Conservation (phyloP, 371 early-diverging fungal genomes). For the Chytridium lagenaria region DNA sequence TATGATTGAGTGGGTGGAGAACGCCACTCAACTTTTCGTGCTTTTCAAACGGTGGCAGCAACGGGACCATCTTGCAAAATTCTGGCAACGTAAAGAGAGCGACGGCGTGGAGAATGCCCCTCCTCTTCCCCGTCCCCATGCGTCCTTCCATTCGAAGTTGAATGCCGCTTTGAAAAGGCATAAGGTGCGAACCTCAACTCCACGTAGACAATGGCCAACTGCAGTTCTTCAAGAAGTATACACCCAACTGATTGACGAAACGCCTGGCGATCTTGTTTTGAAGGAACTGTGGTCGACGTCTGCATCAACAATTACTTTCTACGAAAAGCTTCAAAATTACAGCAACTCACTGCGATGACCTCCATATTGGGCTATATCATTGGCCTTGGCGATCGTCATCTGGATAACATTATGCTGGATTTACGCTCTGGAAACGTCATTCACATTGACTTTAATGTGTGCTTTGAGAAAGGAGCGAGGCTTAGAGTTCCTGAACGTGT, state of each 20-base stretch:
- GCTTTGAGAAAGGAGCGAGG: constrained; percentile 92
- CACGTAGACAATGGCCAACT: constrained; percentile 69
- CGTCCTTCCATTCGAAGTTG: constrained; percentile 41
- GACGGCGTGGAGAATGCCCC: constrained; percentile 23
- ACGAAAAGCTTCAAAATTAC: constrained; percentile 48
- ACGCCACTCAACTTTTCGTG: constrained; percentile 73
- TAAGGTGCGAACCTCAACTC: constrained; percentile 56
- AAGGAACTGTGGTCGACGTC: constrained; percentile 48
- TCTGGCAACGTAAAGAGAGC: constrained; percentile 39
- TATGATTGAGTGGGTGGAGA: constrained; percentile 96
- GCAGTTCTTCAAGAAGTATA: constrained; percentile 66
- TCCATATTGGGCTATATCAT: constrained; percentile 87
- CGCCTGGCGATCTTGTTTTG: constrained; percentile 68
- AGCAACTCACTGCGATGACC: constrained; percentile 67
- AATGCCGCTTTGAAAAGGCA: constrained; percentile 50
- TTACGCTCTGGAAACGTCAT: constrained; percentile 82
- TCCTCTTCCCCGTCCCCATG: constrained; percentile 43
- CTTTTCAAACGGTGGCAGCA: constrained; percentile 59
- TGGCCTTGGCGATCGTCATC: constrained; percentile 98
- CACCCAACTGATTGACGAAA: constrained; percentile 65
- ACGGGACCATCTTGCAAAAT: constrained; percentile 39
- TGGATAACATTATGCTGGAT: constrained; percentile 97
- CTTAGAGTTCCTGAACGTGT: constrained; percentile 95
- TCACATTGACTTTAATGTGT: constrained; percentile 98
- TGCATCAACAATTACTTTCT: constrained; percentile 46